phyloP scores from a whole-genome alignment of 805 yeast species.

The Metschnikowia shivogae region DNA sequence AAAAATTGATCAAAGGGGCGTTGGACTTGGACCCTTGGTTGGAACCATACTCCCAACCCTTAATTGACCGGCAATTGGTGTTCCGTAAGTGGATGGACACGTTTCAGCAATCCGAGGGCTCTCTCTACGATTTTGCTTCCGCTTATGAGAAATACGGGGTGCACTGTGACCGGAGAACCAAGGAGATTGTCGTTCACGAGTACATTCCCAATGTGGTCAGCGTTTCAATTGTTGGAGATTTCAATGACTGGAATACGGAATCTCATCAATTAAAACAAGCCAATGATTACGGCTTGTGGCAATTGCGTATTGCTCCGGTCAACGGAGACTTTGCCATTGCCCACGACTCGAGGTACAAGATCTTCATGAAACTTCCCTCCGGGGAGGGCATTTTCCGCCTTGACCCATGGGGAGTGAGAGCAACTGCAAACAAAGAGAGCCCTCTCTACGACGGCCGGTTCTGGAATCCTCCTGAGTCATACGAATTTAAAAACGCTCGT shows the following conservation, averaged over 20 bases:
- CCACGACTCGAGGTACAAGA: constrained; percentile 76
- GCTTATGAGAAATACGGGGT: constrained; percentile 77
- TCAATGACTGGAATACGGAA: constrained; percentile 73
- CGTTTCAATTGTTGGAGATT: constrained; percentile 87
- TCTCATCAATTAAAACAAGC: constrained; percentile 49
- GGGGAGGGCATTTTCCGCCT: constrained; percentile 75
- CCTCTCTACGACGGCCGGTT: constrained; percentile 77
- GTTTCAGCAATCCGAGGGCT: constrained; percentile 54
- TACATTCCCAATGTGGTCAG: constrained; percentile 85
- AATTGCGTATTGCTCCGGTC: constrained; percentile 53
- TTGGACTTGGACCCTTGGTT: constrained; percentile 81
- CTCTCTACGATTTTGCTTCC: constrained; percentile 61
- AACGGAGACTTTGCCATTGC: constrained; percentile 62
- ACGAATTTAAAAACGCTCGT: constrained; percentile 58
- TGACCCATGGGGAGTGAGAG: constrained; percentile 87
- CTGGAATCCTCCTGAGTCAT: constrained; percentile 71
- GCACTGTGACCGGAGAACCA: constrained; percentile 51
- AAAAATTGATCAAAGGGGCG: constrained; percentile 46
- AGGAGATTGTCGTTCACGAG: constrained; percentile 62
- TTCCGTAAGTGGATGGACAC: constrained; percentile 61
- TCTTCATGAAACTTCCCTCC: constrained; percentile 57
- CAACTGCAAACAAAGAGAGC: constrained; percentile 62
- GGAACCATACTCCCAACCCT: constrained; percentile 66
- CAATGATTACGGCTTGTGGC: constrained; percentile 71
- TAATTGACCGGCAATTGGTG: constrained; percentile 61